Percentiles rank a stretch among this genome's conserved stretches.
These are phyloP conservation scores for Fusarium sp. DNA, from an alignment of 2,329 filamentous ascomycete species.

Conservation along the genomic window DNA sequence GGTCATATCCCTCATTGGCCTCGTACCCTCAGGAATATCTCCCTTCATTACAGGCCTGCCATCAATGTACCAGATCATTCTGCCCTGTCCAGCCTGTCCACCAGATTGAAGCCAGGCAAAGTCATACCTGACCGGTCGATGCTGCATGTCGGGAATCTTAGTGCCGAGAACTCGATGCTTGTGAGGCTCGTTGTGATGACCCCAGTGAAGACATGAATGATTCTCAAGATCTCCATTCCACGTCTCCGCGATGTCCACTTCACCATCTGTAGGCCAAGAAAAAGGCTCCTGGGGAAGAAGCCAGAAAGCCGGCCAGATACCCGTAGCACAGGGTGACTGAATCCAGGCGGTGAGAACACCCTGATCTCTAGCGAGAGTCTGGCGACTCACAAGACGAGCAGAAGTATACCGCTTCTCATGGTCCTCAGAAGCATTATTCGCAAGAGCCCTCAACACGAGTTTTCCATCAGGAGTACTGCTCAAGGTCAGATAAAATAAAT, in stretches of 20 bases:
- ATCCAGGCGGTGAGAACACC: slow-evolving; percentile 65
- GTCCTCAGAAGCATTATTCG: slow-evolving; percentile 47
- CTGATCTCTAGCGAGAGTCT: slow-evolving; percentile 61
- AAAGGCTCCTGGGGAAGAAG: slow-evolving; percentile 68
- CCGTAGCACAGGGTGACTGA: slow-evolving; percentile 62
- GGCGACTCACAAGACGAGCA: slow-evolving; percentile 64
- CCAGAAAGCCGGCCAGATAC: slow-evolving; percentile 73
- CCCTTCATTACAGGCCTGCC: slow-evolving; percentile 68
- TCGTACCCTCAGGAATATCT: slow-evolving; percentile 61
- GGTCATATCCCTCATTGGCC: slow-evolving; percentile 66
- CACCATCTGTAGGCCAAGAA: slow-evolving; percentile 68
- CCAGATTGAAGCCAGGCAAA: slow-evolving; percentile 66
- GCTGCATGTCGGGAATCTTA: slow-evolving; percentile 59
- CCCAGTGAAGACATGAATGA: slow-evolving; percentile 70
- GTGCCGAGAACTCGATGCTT: slow-evolving; percentile 68
- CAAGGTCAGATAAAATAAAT: background rate
- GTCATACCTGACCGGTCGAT: slow-evolving; percentile 61
- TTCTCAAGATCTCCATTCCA: slow-evolving; percentile 69
- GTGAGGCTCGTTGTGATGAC: slow-evolving; percentile 63
- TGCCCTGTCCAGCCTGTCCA: slow-evolving; percentile 55
- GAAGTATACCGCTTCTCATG: slow-evolving; percentile 61
- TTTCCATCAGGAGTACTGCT: slow-evolving; percentile 58
- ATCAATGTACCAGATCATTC: slow-evolving; percentile 70
- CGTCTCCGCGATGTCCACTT: slow-evolving; percentile 70
- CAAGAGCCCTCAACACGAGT: slow-evolving; percentile 64